Evolutionary conservation across 1,284 basidiomycete genomes (phyloP).

Genomic region (Stygiomarasmius scandens): DNA sequence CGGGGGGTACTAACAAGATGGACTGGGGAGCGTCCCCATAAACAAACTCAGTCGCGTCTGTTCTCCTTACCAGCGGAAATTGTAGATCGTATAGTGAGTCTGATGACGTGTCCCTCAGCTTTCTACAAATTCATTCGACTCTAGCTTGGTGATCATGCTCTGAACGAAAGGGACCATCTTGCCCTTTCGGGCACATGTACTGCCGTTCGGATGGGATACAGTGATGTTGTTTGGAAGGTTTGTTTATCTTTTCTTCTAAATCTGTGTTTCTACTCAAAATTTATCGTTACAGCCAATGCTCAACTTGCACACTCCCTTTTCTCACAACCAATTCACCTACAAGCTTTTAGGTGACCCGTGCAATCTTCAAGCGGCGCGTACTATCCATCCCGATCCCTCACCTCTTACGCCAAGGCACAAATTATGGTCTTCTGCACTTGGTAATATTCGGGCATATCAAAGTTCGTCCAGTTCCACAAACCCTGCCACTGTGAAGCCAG

Average conservation of each 20-base stretch:
- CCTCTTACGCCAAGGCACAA: neutral
- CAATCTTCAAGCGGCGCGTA: neutral
- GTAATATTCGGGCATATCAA: neutral
- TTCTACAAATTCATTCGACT: neutral
- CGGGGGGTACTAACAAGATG: neutral
- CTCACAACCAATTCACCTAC: conserved; percentile 9
- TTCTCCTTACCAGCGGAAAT: neutral
- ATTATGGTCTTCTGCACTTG: conserved; percentile 3
- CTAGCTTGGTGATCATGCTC: neutral
- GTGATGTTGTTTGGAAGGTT: conserved; percentile 1
- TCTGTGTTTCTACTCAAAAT: neutral
- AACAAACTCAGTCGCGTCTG: neutral
- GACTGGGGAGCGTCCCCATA: neutral
- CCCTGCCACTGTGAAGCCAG: neutral
- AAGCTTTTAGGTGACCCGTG: conserved; percentile 4
- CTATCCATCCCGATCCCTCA: neutral
- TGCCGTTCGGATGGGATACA: neutral
- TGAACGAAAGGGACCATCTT: conserved; percentile 3
- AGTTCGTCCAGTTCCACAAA: neutral
- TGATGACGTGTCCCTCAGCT: no score
- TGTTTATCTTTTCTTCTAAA: neutral
- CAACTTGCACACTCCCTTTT: conserved; percentile 4
- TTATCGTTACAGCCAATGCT: neutral
- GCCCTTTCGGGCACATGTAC: conserved; percentile 2
- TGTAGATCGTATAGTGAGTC: neutral